Conservation (phyloP, 106 monocot genomes). For the Dactylorhiza incarnata region DNA sequence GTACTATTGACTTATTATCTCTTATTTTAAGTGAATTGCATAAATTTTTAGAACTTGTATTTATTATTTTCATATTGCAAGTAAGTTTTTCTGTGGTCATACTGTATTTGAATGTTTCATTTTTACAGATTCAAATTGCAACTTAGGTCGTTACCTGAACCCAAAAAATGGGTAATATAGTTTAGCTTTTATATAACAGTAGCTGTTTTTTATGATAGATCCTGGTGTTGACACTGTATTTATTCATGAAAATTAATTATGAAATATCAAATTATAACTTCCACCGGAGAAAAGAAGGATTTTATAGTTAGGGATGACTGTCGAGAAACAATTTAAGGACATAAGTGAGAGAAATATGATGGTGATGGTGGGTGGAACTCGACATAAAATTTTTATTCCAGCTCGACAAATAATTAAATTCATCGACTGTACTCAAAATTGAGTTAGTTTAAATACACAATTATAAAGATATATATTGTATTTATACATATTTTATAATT, state of each 20-base stretch:
- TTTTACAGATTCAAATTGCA: not conserved
- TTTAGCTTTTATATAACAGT: not conserved
- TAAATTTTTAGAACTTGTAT: not conserved
- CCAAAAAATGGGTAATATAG: not conserved
- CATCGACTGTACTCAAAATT: too few relatives aligned
- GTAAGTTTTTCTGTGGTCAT: not conserved
- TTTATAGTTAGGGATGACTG: not conserved
- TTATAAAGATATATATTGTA: too few relatives aligned
- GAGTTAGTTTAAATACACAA: too few relatives aligned
- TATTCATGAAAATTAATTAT: not conserved
- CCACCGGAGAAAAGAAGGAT: not conserved
- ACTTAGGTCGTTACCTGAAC: not conserved
- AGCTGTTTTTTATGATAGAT: not conserved
- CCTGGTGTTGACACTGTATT: not conserved
- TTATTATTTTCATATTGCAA: not conserved
- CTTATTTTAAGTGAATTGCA: not conserved
- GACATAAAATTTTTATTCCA: too few relatives aligned
- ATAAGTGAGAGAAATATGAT: not conserved
- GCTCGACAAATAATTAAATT: too few relatives aligned
- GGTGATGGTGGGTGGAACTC: not conserved
- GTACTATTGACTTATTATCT: not conserved
- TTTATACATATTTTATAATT: too few relatives aligned
- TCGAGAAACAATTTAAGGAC: not conserved
- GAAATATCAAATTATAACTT: not conserved
- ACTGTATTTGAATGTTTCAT: not conserved